phyloP scores from a whole-genome alignment of 306 rosid species.

The Cyclanthera cordifolia region DNA sequence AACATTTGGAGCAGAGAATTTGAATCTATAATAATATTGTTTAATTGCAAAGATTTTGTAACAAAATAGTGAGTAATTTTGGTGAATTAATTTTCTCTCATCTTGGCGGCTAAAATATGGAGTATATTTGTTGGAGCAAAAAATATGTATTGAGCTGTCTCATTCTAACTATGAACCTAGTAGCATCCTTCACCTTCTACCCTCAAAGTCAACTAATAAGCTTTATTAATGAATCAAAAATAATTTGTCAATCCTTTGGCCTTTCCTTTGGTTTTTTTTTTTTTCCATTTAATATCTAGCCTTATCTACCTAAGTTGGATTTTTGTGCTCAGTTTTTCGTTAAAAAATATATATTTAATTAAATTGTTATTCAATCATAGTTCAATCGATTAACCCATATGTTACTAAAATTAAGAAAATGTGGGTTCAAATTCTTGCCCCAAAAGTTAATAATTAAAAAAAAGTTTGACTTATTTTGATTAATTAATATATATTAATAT shows the following conservation, averaged over 20 bases:
- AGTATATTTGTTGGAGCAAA: neutral
- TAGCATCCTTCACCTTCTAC: neutral
- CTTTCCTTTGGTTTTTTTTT: neutral
- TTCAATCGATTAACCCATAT: no score
- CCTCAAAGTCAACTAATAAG: conserved; percentile 7
- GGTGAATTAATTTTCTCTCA: neutral
- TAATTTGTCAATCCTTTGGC: neutral
- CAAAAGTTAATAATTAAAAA: no score
- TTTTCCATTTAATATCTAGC: neutral
- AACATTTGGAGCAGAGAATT: no score
- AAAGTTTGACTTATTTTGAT: no score
- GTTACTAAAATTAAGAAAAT: no score
- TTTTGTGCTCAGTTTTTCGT: no score
- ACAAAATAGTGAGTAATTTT: no score
- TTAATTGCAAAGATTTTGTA: no score
- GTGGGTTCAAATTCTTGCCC: no score
- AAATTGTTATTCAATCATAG: no score
- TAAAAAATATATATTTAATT: neutral
- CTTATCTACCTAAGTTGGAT: neutral
- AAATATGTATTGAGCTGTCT: neutral
- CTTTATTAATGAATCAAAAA: neutral
- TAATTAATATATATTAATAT: no score
- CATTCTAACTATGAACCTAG: conserved; percentile 1
- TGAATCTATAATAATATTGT: no score
- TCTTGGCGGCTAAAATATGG: neutral